A percentile compares a stretch with the other conserved stretches of the same genome.
Evolutionary conservation across 139 green algal genomes (phyloP).

Genomic region (Yamagishiella unicocca): DNA sequence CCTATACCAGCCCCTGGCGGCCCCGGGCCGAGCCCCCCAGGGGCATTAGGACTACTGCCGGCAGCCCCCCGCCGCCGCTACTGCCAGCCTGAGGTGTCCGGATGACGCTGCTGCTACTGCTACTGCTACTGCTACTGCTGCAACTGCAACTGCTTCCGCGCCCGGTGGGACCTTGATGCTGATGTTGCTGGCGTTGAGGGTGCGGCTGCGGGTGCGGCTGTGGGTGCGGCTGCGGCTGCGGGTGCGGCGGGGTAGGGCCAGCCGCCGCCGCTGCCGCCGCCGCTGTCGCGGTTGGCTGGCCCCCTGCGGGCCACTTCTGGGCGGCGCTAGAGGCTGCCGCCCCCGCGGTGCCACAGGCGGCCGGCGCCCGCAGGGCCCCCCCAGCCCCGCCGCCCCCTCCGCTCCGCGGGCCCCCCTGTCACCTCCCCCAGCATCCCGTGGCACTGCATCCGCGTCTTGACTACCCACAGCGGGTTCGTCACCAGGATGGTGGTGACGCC

Average conservation of each 20-base stretch:
- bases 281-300: neutral
- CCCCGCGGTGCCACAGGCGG: neutral
- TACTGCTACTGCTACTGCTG: too few species aligned
- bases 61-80: too few species aligned
- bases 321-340: neutral
- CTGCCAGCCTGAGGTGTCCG: too few species aligned
- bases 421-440: constrained; percentile 69
- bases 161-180: too few species aligned
- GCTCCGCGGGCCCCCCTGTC: constrained; percentile 57
- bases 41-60: too few species aligned
- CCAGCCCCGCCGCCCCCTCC: constrained; percentile 81
- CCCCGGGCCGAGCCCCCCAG: neutral
- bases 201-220: too few species aligned
- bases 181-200: too few species aligned
- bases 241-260: neutral
- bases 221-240: too few species aligned
- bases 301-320: too few species aligned
- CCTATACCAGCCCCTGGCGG: neutral
- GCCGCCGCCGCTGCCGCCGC: neutral
- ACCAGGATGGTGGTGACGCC: constrained; percentile 87
- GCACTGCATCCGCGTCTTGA: constrained; percentile 96
- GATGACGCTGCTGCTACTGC: too few species aligned
- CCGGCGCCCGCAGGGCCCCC: constrained; percentile 74
- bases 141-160: too few species aligned
- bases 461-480: constrained; percentile 97